Conservation (phyloP, 2,329 filamentous ascomycete genomes). For the Penicillium brevicompactum region DNA sequence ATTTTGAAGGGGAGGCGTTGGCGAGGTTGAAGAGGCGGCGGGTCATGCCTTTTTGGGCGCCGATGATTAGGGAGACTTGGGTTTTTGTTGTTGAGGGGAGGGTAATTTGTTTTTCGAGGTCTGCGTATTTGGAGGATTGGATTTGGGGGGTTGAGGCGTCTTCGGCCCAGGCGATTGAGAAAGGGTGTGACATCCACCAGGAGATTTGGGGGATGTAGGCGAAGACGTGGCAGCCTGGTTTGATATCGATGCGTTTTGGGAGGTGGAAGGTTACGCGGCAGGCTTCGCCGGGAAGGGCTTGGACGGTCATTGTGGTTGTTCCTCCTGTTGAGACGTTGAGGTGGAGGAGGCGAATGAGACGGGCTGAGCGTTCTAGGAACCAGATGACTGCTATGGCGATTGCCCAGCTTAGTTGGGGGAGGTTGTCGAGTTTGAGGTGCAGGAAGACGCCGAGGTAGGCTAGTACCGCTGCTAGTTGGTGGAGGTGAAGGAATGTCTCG, state of each 20-base stretch:
- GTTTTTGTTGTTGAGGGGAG: slow-evolving; percentile 24
- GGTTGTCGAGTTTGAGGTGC: slow-evolving; percentile 44
- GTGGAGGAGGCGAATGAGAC: slow-evolving; percentile 53
- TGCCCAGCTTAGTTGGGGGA: slow-evolving; percentile 46
- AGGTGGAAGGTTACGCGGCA: slow-evolving; percentile 64
- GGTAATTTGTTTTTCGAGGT: slow-evolving; percentile 37
- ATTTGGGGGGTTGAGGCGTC: slow-evolving; percentile 9
- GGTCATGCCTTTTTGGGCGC: slow-evolving; percentile 66
- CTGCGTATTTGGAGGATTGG: slow-evolving; percentile 22
- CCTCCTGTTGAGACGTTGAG: slow-evolving; percentile 56
- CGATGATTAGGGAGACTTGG: slow-evolving; percentile 59
- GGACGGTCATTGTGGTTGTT: slow-evolving; percentile 55
- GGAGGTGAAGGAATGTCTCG: slow-evolving; percentile 73
- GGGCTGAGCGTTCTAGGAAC: slow-evolving; percentile 47
- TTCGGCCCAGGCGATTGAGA: slow-evolving; percentile 51
- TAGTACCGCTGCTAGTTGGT: slow-evolving; percentile 48
- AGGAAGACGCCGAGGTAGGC: slow-evolving; percentile 48
- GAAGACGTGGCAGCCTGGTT: slow-evolving; percentile 62
- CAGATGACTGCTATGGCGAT: slow-evolving; percentile 41
- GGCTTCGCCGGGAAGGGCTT: slow-evolving; percentile 62
- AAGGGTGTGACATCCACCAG: slow-evolving; percentile 53
- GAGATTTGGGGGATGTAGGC: slow-evolving; percentile 58
- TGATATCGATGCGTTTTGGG: slow-evolving; percentile 54
- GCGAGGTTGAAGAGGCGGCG: slow-evolving; percentile 61
- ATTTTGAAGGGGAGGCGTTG: slow-evolving; percentile 49